Conservation (phyloP, 306 rosid species). For the Amphicarpaea edgeworthii region DNA sequence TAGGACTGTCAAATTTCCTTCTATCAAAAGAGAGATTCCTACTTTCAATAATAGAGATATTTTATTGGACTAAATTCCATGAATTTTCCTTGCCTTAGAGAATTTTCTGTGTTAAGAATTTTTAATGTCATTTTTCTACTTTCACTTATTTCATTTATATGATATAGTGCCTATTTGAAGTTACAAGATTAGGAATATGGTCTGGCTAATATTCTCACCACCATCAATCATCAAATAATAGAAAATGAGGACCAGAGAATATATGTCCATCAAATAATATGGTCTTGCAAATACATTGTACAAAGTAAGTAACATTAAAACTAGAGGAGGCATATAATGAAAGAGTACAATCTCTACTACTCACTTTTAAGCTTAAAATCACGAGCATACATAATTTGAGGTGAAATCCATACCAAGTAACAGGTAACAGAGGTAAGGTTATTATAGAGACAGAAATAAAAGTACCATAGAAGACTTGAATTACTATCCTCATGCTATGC, state of each 20-base stretch:
- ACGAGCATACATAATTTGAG: background rate
- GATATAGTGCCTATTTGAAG: background rate
- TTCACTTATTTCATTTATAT: background rate
- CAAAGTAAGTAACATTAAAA: background rate
- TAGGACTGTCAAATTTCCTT: background rate
- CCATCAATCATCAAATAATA: background rate
- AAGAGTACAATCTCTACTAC: slow-evolving; percentile 10
- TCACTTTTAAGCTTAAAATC: slow-evolving; percentile 14
- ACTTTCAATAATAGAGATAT: background rate
- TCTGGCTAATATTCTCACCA: background rate
- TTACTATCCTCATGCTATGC: slow-evolving; percentile 31
- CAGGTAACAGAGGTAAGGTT: slow-evolving; percentile 19
- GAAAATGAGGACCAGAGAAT: background rate
- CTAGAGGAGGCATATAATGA: slow-evolving; percentile 5
- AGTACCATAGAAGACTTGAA: background rate
- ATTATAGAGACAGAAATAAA: background rate
- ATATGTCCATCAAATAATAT: too few relatives aligned
- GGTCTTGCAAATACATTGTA: background rate
- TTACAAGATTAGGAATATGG: background rate
- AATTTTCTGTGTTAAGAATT: background rate
- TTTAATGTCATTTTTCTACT: too few relatives aligned
- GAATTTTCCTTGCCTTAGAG: background rate
- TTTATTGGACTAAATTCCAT: background rate
- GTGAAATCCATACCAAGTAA: slow-evolving; percentile 1
- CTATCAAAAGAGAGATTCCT: background rate